Conservation (phyloP, 768 basidiomycete genomes). For the Tulasnella sp. region DNA sequence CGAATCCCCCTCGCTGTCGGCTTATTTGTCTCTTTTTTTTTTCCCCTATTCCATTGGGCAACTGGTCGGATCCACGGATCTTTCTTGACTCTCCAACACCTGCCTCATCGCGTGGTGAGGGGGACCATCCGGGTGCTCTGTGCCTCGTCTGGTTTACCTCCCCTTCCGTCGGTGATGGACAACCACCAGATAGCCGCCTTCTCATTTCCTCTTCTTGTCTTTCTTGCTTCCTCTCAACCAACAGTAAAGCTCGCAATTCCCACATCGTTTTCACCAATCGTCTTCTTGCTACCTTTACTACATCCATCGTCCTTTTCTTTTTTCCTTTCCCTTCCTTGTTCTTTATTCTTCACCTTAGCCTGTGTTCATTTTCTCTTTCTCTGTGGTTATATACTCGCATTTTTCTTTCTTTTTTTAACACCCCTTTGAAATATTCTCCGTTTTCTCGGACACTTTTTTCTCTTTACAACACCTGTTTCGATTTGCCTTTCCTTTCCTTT, state of each 20-base stretch:
- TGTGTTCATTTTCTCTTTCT: conserved; percentile 43
- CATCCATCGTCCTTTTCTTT: conserved; percentile 45
- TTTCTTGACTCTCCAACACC: neutral
- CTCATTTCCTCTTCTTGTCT: conserved; percentile 30
- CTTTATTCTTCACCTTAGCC: conserved; percentile 83
- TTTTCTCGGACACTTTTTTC: neutral
- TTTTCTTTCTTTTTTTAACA: neutral
- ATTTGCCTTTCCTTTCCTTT: no score
- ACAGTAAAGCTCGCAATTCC: conserved; percentile 47
- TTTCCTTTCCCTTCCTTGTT: conserved; percentile 63
- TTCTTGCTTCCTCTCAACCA: conserved; percentile 53
- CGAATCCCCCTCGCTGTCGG: conserved; percentile 33
- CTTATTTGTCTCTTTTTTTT: conserved; percentile 35
- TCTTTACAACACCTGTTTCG: no score
- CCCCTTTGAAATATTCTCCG: conserved; percentile 4
- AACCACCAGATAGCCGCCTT: neutral
- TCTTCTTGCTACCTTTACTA: conserved; percentile 52
- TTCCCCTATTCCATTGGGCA: conserved; percentile 32
- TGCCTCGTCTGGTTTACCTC: neutral
- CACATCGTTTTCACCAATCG: conserved; percentile 41
- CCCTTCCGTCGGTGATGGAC: neutral
- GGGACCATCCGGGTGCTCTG: neutral
- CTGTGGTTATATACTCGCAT: conserved; percentile 8
- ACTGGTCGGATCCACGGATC: conserved; percentile 6
- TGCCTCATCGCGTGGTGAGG: neutral